Evolutionary conservation across 2,329 filamentous ascomycete species (phyloP).

Genomic region (Paecilomyces variotii): DNA sequence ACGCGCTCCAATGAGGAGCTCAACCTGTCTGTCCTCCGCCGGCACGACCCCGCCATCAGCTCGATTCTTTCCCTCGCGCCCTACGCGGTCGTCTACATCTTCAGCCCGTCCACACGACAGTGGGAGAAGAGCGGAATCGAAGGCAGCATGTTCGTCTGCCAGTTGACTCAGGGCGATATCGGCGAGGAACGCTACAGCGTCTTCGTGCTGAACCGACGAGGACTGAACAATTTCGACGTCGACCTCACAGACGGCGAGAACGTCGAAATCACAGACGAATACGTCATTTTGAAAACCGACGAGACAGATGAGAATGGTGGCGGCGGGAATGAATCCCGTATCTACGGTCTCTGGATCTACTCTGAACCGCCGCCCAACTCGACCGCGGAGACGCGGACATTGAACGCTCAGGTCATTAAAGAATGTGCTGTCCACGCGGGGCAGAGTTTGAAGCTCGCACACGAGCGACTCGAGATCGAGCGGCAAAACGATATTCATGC

Average conservation of each 20-base stretch:
- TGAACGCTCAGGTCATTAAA: constrained; percentile 48
- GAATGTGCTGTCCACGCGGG: constrained; percentile 48
- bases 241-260: constrained; percentile 51
- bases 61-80: constrained; percentile 72
- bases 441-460: constrained; percentile 38
- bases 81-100: constrained; percentile 79
- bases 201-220: constrained; percentile 65
- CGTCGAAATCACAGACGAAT: constrained; percentile 57
- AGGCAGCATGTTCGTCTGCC: constrained; percentile 82
- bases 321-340: constrained; percentile 21
- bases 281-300: constrained; percentile 50
- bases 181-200: constrained; percentile 47
- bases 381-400: constrained; percentile 43
- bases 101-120: constrained; percentile 53
- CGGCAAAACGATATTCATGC: constrained; percentile 25
- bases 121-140: constrained; percentile 87
- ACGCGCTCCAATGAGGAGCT: constrained; percentile 71
- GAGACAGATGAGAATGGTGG: constrained; percentile 17
- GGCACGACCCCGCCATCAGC: constrained; percentile 67
- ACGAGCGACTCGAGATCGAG: constrained; percentile 29
- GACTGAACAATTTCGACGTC: constrained; percentile 62
- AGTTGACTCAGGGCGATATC: constrained; percentile 40
- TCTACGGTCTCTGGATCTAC: constrained; percentile 59
- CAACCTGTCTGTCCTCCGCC: constrained; percentile 75
- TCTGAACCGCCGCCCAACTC: constrained; percentile 50